Conservation (phyloP, 345 rosid species). For the Cardamine occulta region DNA sequence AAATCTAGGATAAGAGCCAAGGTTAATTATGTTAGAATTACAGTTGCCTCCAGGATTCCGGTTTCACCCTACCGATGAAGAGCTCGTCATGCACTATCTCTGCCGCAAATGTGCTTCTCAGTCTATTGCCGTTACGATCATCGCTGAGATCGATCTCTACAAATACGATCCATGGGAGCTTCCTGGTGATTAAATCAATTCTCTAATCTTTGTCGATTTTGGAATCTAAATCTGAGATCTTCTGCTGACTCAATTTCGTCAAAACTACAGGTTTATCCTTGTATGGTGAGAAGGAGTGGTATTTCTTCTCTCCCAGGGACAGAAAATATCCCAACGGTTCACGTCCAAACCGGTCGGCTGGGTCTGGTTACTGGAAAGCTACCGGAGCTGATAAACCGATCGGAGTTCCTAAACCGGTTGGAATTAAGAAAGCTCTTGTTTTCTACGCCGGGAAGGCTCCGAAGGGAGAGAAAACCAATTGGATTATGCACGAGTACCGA, state of each 20-base stretch:
- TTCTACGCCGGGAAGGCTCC: slow-evolving; percentile 97
- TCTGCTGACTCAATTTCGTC: neutral
- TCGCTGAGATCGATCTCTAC: slow-evolving; percentile 91
- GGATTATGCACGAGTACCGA: slow-evolving; percentile 99
- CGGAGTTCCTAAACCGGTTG: slow-evolving; percentile 73
- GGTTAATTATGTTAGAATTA: slow-evolving; percentile 45
- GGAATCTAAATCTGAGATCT: slow-evolving; percentile 8
- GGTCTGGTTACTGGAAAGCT: slow-evolving; percentile 95
- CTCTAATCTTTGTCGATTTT: neutral
- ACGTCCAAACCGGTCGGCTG: slow-evolving; percentile 92
- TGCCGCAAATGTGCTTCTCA: slow-evolving; percentile 82
- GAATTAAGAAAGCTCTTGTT: slow-evolving; percentile 94
- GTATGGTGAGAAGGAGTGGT: slow-evolving; percentile 98
- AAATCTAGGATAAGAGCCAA: neutral
- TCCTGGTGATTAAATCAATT: slow-evolving; percentile 55
- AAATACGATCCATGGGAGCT: slow-evolving; percentile 90
- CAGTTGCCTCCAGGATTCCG: slow-evolving; percentile 91
- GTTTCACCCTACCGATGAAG: slow-evolving; percentile 94
- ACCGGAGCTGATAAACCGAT: slow-evolving; percentile 99
- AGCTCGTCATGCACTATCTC: slow-evolving; percentile 91
- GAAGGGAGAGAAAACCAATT: slow-evolving; percentile 86
- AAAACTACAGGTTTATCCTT: slow-evolving; percentile 58
- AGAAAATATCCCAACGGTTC: slow-evolving; percentile 96
- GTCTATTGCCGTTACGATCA: slow-evolving; percentile 70
- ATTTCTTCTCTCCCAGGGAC: slow-evolving; percentile 85